phyloP scores from a whole-genome alignment of 164 flowering plant genomes.

The Aristolochia fimbriata region DNA sequence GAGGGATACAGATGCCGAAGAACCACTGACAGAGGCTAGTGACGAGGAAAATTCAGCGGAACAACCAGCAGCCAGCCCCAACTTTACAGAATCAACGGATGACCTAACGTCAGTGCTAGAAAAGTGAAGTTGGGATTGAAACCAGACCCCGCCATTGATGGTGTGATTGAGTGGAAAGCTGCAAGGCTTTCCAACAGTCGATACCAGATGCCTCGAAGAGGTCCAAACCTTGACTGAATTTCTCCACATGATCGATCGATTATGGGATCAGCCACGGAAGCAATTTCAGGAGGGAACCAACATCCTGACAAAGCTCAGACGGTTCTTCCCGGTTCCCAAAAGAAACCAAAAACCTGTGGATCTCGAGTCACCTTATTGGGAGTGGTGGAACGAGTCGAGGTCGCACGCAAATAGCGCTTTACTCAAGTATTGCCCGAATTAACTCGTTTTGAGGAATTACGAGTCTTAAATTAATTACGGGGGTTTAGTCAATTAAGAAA shows the following conservation, averaged over 20 bases:
- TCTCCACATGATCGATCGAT: conserved; percentile 8
- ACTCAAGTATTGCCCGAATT: too few relatives aligned
- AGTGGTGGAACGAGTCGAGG: too few relatives aligned
- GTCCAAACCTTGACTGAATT: conserved; percentile 2
- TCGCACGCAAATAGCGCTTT: too few relatives aligned
- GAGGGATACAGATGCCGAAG: neutral
- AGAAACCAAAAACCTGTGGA: too few relatives aligned
- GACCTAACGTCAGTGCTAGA: conserved; percentile 1
- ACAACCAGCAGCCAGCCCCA: neutral
- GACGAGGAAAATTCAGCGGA: neutral
- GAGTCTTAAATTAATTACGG: too few relatives aligned
- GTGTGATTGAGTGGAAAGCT: neutral
- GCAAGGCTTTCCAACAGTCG: neutral
- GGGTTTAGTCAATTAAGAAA: too few relatives aligned
- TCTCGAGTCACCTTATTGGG: too few relatives aligned
- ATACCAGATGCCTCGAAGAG: conserved; percentile 1
- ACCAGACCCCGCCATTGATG: neutral
- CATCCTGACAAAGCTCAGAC: too few relatives aligned
- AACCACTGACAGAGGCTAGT: neutral
- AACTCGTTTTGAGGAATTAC: too few relatives aligned
- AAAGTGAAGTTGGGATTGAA: neutral
- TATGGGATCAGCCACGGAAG: neutral
- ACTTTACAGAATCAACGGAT: conserved; percentile 2
- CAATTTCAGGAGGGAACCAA: too few relatives aligned
- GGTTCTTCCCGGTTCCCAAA: too few relatives aligned